phyloP scores from a whole-genome alignment of 1,139 yeast species.

The Suhomyces guaymorum region DNA sequence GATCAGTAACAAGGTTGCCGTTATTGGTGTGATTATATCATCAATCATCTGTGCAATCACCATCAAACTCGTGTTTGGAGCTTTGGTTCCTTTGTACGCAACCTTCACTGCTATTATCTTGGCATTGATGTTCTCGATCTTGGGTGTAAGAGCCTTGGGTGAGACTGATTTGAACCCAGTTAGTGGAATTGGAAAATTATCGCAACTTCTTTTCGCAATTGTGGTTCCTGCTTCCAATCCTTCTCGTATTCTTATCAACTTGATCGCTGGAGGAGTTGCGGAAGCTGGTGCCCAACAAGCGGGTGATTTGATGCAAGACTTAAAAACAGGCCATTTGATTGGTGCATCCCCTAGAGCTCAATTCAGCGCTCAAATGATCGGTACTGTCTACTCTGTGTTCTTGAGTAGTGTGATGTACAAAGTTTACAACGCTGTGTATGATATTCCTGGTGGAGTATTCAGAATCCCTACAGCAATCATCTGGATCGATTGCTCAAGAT shows the following conservation, averaged over 20 bases:
- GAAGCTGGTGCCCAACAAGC: constrained; percentile 99
- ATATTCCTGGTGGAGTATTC: constrained; percentile 77
- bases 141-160: constrained; percentile 92
- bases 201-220: constrained; percentile 83
- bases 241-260: constrained; percentile 77
- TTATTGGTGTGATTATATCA: constrained; percentile 63
- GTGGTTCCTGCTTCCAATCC: constrained; percentile 77
- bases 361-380: constrained; percentile 84
- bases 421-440: constrained; percentile 76
- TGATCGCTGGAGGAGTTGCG: constrained; percentile 94
- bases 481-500: constrained; percentile 94
- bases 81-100: constrained; percentile 69
- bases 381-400: constrained; percentile 79
- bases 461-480: constrained; percentile 93
- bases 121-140: constrained; percentile 75
- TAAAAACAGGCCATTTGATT: constrained; percentile 87
- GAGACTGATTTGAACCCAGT: constrained; percentile 97
- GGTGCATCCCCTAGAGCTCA: constrained; percentile 95
- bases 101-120: constrained; percentile 65
- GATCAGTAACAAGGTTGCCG: constrained; percentile 52
- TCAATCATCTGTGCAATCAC: constrained; percentile 66
- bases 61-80: constrained; percentile 67
- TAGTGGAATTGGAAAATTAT: constrained; percentile 91
- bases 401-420: constrained; percentile 81
- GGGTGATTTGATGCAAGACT: constrained; percentile 96